Conservation (phyloP, 2,329 filamentous ascomycete genomes). For the Cylindrodendrum hubeiense region DNA sequence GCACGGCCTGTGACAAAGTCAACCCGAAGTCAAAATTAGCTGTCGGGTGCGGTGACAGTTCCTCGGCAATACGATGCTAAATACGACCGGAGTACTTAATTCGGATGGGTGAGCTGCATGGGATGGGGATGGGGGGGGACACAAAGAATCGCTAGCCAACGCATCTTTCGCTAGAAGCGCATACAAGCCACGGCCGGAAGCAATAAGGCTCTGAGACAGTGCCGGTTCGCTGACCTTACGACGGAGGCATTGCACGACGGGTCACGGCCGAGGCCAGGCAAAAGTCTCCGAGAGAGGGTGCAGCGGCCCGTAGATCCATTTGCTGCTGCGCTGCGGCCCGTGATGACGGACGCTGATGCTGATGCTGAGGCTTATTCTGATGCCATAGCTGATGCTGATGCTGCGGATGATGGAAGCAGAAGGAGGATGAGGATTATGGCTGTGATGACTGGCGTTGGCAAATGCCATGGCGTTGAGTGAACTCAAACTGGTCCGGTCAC, state of each 20-base stretch:
- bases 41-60: background rate
- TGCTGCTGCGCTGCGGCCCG: conserved; percentile 1
- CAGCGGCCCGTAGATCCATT: conserved; percentile 14
- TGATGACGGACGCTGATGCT: background rate
- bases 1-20: conserved; percentile 7
- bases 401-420: conserved; percentile 1
- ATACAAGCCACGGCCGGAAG: conserved; percentile 3
- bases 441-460: conserved; percentile 1
- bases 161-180: background rate
- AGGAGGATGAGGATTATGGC: conserved; percentile 9
- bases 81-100: conserved; percentile 2
- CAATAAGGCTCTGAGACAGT: conserved; percentile 17
- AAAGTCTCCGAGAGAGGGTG: conserved; percentile 30
- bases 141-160: background rate
- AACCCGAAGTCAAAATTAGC: background rate
- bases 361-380: conserved; percentile 1
- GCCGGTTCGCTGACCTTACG: conserved; percentile 40
- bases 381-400: conserved; percentile 5
- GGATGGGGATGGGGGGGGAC: background rate
- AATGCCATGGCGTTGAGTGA: conserved; percentile 3
- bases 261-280: conserved; percentile 28
- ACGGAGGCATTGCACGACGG: conserved; percentile 28
- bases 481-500: background rate
- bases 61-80: conserved; percentile 11
- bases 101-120: background rate